Conservation (phyloP, 2,329 filamentous ascomycete genomes). For the Fusarium setosum region DNA sequence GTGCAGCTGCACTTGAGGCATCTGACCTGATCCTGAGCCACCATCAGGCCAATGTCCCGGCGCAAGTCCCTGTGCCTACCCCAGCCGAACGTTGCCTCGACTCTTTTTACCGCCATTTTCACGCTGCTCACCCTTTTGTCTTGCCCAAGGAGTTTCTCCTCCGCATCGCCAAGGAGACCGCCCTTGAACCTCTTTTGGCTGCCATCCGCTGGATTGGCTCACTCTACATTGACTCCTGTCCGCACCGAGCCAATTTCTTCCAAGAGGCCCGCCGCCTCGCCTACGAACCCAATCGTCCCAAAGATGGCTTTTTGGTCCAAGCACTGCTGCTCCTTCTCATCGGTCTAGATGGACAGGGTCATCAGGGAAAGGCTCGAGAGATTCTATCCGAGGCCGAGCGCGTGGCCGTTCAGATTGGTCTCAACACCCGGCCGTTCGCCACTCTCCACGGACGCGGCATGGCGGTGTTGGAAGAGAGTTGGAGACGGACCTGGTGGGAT, state of each 20-base stretch:
- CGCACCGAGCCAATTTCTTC: conserved; percentile 60
- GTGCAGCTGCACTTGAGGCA: conserved; percentile 41
- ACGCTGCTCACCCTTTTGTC: conserved; percentile 67
- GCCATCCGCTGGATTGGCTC: conserved; percentile 69
- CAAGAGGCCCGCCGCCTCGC: conserved; percentile 68
- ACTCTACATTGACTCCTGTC: conserved; percentile 62
- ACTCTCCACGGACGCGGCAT: conserved; percentile 71
- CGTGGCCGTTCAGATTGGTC: conserved; percentile 79
- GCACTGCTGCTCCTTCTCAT: conserved; percentile 82
- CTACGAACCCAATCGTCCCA: conserved; percentile 58
- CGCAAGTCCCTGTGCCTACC: conserved; percentile 44
- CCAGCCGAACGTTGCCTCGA: conserved; percentile 66
- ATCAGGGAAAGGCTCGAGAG: conserved; percentile 75
- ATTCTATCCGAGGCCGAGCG: conserved; percentile 76
- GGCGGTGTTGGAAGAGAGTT: conserved; percentile 80
- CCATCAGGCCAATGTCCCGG: conserved; percentile 23
- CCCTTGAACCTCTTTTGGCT: conserved; percentile 61
- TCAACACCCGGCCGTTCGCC: conserved; percentile 78
- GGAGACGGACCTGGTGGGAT: conserved; percentile 93
- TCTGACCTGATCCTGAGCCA: conserved; percentile 28
- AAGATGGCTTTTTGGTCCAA: conserved; percentile 77
- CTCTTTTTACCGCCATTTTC: conserved; percentile 69
- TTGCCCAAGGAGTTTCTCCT: conserved; percentile 64
- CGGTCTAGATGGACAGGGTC: conserved; percentile 79
- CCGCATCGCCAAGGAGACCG: conserved; percentile 59